Percentiles rank a stretch among this genome's conserved stretches.
Conservation (phyloP, 2,329 filamentous ascomycete genomes). For the Beauveria bassiana region DNA sequence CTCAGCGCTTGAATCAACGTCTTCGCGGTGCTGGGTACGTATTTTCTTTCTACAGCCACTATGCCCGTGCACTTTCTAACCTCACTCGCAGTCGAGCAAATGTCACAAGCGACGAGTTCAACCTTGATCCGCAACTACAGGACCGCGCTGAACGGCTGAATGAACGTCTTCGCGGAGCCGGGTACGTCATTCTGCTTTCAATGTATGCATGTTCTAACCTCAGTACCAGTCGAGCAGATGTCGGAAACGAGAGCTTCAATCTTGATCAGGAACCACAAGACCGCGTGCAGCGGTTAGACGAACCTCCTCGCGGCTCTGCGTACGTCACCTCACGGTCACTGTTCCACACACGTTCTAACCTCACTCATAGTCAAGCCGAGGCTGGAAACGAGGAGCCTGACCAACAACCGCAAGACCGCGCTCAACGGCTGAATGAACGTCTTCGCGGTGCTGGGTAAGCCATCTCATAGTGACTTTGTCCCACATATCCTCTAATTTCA, state of each 20-base stretch:
- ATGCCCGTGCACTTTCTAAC: not conserved
- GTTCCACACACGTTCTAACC: conserved; percentile 5
- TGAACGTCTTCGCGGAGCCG: conserved; percentile 56
- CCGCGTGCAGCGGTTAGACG: conserved; percentile 41
- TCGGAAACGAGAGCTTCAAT: too few relatives aligned
- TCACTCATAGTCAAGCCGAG: conserved; percentile 39
- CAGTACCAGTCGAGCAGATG: too few relatives aligned
- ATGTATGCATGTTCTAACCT: too few relatives aligned
- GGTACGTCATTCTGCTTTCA: conserved; percentile 34
- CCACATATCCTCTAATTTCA: conserved; percentile 11
- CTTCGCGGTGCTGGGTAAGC: conserved; percentile 57
- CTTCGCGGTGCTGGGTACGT: conserved; percentile 57
- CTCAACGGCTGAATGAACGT: conserved; percentile 49
- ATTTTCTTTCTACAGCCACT: not conserved
- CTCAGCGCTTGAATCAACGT: conserved; percentile 51
- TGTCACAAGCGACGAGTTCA: conserved; percentile 50
- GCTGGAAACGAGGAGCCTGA: conserved; percentile 31
- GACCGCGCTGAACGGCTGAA: conserved; percentile 38
- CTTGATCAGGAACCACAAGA: not conserved
- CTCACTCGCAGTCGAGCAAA: conserved; percentile 39
- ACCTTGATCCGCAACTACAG: conserved; percentile 28
- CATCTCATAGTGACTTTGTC: not conserved
- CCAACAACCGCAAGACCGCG: not conserved
- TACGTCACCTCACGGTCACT: conserved; percentile 27
- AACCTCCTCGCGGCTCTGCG: conserved; percentile 58